Evolutionary conservation across 305 asterid species (phyloP).

Genomic region (Coffea humblotiana): DNA sequence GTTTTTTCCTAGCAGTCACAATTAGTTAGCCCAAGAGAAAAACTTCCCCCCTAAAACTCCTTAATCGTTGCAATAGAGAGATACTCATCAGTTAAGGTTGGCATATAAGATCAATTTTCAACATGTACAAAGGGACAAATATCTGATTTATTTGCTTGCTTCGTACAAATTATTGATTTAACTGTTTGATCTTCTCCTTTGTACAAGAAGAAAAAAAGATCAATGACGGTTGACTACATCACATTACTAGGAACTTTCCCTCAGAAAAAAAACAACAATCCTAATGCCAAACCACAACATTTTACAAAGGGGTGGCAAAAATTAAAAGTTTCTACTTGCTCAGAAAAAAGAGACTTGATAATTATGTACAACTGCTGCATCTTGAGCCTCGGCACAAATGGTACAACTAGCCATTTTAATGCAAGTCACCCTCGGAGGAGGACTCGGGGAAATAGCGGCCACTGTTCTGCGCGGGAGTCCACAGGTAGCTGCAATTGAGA

Average conservation of each 20-base stretch:
- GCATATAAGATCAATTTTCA: not conserved
- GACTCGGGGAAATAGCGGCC: slow-evolving; percentile 22
- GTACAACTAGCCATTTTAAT: not conserved
- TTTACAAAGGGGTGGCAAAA: slow-evolving; percentile 21
- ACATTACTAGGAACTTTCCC: not conserved
- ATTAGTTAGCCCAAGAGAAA: no score
- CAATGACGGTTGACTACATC: not conserved
- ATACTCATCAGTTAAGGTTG: not conserved
- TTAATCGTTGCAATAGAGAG: not conserved
- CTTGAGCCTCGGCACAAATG: not conserved
- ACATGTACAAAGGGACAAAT: not conserved
- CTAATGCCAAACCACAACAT: slow-evolving; percentile 28
- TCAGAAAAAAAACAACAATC: not conserved
- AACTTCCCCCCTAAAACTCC: no score
- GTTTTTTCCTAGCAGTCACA: no score
- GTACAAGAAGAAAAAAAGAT: not conserved
- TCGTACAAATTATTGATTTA: not conserved
- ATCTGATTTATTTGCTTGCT: not conserved
- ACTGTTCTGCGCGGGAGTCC: slow-evolving; percentile 6
- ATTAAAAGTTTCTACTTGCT: not conserved
- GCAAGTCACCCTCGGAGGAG: slow-evolving; percentile 14
- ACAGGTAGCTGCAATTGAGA: slow-evolving; percentile 11
- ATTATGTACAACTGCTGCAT: not conserved
- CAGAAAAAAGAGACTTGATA: not conserved
- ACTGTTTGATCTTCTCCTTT: not conserved